A percentile compares a stretch with the other conserved stretches of the same genome.
Evolutionary conservation across 75 land plant genomes (phyloP).

Genomic region (Pinus tabuliformis): DNA sequence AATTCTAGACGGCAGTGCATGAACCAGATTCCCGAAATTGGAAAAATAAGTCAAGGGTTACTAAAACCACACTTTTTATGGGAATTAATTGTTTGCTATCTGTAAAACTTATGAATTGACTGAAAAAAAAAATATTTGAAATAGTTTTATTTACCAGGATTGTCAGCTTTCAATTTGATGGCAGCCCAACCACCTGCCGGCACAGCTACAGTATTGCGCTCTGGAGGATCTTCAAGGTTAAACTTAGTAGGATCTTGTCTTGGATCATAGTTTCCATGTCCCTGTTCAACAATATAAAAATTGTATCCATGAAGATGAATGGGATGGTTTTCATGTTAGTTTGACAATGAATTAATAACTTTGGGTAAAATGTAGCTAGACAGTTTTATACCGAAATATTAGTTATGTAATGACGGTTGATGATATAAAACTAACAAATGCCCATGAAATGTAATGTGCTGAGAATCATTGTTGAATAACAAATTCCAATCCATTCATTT

Average conservation of each 20-base stretch:
- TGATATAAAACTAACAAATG: too few species aligned
- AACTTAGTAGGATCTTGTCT: conserved; percentile 28
- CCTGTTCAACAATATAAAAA: conserved; percentile 34
- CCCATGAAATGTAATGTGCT: too few species aligned
- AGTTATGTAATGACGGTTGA: too few species aligned
- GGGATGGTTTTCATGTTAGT: conserved; percentile 37
- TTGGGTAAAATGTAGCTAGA: too few species aligned
- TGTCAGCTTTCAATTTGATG: conserved; percentile 43
- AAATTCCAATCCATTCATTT: too few species aligned
- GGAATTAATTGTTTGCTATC: too few species aligned
- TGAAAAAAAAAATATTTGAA: too few species aligned
- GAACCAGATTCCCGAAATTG: conserved; percentile 36
- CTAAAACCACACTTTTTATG: background rate
- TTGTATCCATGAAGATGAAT: conserved; percentile 42
- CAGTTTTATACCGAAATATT: too few species aligned
- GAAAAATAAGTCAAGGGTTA: background rate
- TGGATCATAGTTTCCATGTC: conserved; percentile 47
- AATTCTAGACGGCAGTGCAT: conserved; percentile 41
- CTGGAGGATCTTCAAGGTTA: conserved; percentile 52
- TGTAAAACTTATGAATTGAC: too few species aligned
- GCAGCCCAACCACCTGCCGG: conserved; percentile 52
- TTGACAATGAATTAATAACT: too few species aligned
- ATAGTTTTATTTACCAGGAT: conserved; percentile 6
- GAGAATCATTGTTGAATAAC: too few species aligned
- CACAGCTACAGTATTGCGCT: conserved; percentile 39